Evolutionary conservation across 179 eudicot genomes (phyloP).

Genomic region (Pouteria campechiana): DNA sequence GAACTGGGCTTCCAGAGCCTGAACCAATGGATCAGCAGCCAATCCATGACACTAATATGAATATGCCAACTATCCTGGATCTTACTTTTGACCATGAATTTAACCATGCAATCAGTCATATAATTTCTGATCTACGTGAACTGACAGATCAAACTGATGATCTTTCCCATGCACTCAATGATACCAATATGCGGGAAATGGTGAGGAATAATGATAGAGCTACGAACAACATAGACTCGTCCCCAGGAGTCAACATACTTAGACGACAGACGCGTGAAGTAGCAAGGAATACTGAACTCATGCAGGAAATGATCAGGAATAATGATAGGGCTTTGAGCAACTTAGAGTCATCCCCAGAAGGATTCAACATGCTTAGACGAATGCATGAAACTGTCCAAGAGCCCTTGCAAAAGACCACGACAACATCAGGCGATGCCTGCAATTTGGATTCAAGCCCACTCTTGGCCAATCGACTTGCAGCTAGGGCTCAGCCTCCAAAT

Average conservation of each 20-base stretch:
- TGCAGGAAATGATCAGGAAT: constrained; percentile 99
- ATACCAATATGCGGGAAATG: constrained; percentile 83
- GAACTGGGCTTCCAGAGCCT: constrained; percentile 73
- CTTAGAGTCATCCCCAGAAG: constrained; percentile 97
- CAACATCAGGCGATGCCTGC: constrained; percentile 48
- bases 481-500: constrained; percentile 32
- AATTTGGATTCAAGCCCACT: constrained; percentile 68
- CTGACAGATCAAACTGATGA: constrained; percentile 94
- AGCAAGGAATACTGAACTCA: constrained; percentile 92
- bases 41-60: constrained; percentile 89
- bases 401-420: constrained; percentile 86
- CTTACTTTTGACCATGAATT: constrained; percentile 89
- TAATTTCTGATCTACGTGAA: constrained; percentile 97
- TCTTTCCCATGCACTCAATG: constrained; percentile 88
- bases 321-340: constrained; percentile 99
- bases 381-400: constrained; percentile 99
- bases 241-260: no score
- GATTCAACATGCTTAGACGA: constrained; percentile 95
- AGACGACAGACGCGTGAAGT: constrained; percentile 92
- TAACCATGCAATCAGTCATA: constrained; percentile 78
- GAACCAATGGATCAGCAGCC: constrained; percentile 90
- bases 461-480: constrained; percentile 60
- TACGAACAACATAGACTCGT: no score
- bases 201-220: no score
- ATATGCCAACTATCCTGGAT: constrained; percentile 84